Conservation (phyloP, 805 yeast genomes). For the Cyberlindnera japonica region DNA sequence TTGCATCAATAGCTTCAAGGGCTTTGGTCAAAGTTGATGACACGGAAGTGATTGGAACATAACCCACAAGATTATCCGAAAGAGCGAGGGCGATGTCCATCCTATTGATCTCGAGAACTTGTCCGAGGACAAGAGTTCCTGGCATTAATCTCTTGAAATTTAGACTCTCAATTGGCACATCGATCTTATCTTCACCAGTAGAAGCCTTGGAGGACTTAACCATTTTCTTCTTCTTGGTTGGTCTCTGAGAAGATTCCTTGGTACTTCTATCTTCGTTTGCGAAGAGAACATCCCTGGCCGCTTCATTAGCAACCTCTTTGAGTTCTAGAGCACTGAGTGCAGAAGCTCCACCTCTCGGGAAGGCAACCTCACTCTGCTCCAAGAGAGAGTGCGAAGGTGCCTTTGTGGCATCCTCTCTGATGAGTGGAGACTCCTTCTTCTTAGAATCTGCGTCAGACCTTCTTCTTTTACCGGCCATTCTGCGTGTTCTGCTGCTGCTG, state of each 20-base stretch:
- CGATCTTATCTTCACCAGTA: slow-evolving; percentile 25
- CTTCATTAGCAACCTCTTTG: slow-evolving; percentile 90
- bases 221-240: slow-evolving; percentile 40
- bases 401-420: slow-evolving; percentile 37
- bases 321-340: slow-evolving; percentile 85
- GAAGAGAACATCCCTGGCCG: slow-evolving; percentile 79
- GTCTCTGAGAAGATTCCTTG: slow-evolving; percentile 21
- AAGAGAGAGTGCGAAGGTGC: slow-evolving; percentile 36
- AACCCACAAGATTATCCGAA: slow-evolving; percentile 80
- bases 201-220: slow-evolving; percentile 30
- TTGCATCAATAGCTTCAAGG: slow-evolving; percentile 54
- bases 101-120: slow-evolving; percentile 55
- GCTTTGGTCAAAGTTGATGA: slow-evolving; percentile 57
- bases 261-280: slow-evolving; percentile 30
- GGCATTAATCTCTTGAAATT: slow-evolving; percentile 59
- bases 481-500: background rate
- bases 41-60: slow-evolving; percentile 67
- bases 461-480: slow-evolving; percentile 40
- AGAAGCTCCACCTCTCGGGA: slow-evolving; percentile 95
- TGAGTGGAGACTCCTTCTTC: slow-evolving; percentile 36
- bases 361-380: slow-evolving; percentile 40
- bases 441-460: slow-evolving; percentile 40
- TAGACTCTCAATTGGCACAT: slow-evolving; percentile 58
- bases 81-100: slow-evolving; percentile 66
- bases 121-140: slow-evolving; percentile 78